A percentile compares a stretch with the other conserved stretches of the same genome.
phyloP scores from a whole-genome alignment of 805 yeast genomes.

The Yarrowia bubula region DNA sequence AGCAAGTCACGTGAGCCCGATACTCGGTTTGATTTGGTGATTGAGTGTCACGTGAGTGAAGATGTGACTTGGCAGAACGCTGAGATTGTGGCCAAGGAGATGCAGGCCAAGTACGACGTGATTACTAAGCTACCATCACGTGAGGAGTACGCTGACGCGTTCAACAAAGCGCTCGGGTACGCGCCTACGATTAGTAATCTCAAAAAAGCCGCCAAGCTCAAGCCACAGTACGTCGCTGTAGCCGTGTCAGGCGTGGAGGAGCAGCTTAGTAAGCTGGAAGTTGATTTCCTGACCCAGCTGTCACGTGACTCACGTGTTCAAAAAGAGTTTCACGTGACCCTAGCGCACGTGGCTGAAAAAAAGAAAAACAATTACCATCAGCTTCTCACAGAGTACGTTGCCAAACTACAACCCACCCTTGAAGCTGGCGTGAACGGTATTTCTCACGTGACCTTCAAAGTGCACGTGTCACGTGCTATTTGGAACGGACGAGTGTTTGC shows the following conservation, averaged over 20 bases:
- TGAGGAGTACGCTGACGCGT: conserved; percentile 47
- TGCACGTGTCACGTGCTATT: neutral
- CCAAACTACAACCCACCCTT: neutral
- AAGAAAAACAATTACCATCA: conserved; percentile 19
- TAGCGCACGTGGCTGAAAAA: conserved; percentile 34
- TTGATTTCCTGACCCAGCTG: neutral
- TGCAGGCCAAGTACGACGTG: conserved; percentile 47
- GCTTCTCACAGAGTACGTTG: neutral
- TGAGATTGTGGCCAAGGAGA: conserved; percentile 41
- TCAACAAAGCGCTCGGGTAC: conserved; percentile 52
- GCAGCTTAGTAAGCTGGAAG: neutral
- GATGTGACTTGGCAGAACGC: conserved; percentile 52
- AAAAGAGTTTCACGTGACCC: conserved; percentile 39
- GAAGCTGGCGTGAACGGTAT: neutral
- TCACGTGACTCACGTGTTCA: conserved; percentile 27
- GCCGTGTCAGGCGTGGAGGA: conserved; percentile 32
- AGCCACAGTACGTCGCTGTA: conserved; percentile 47
- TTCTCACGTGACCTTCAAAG: neutral
- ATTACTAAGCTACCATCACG: conserved; percentile 45
- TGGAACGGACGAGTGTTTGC: conserved; percentile 16
- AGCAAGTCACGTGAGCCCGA: conserved; percentile 55
- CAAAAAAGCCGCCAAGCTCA: conserved; percentile 31
- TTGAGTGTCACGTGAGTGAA: conserved; percentile 50
- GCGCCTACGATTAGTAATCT: conserved; percentile 51
- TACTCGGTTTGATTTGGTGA: conserved; percentile 58